Conservation (phyloP, 208 protist genomes). For the Tritrichomonas musculus region DNA sequence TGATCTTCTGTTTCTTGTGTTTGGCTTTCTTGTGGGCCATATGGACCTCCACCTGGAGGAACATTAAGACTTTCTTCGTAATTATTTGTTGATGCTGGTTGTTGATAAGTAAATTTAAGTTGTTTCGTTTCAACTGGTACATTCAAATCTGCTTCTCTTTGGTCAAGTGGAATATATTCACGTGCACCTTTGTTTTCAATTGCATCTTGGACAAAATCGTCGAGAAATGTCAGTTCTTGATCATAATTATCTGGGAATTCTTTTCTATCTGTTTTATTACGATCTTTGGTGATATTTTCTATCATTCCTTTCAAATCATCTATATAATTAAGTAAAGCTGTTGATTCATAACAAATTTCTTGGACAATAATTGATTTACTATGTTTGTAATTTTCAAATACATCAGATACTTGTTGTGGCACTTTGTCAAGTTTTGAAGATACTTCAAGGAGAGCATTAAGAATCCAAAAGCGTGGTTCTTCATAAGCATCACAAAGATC, state of each 20-base stretch:
- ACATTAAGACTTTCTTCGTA: neutral
- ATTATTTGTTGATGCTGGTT: neutral
- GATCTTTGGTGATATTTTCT: neutral
- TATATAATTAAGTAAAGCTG: neutral
- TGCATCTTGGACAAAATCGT: neutral
- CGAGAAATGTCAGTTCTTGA: neutral
- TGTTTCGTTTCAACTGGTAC: neutral
- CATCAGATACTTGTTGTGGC: constrained; percentile 1
- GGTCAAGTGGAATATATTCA: neutral
- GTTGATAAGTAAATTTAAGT: no score
- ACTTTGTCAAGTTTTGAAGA: neutral
- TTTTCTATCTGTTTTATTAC: neutral
- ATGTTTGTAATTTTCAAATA: constrained; percentile 21
- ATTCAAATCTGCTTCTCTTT: neutral
- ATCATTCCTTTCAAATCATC: neutral
- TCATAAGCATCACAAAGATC: neutral
- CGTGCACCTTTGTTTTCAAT: neutral
- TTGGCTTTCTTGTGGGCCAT: neutral
- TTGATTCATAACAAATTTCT: neutral
- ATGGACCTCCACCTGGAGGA: neutral
- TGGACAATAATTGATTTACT: neutral
- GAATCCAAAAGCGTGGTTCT: neutral
- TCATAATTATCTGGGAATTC: no score
- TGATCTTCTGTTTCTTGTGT: neutral
- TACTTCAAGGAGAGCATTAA: neutral